phyloP scores from a whole-genome alignment of 805 yeast species.

The Wickerhamiella shivajii region DNA sequence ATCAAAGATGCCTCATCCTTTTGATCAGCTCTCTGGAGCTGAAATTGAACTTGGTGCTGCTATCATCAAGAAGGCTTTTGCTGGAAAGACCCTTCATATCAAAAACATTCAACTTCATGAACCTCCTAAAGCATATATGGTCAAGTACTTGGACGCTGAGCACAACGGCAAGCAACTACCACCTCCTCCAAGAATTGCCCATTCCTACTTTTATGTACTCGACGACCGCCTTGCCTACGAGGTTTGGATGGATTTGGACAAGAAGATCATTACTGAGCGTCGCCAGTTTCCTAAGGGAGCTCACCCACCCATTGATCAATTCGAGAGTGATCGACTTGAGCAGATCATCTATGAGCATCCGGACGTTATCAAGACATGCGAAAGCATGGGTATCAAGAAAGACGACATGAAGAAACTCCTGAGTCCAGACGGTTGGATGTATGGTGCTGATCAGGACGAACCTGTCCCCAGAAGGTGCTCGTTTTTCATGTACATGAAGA shows the following conservation, averaged over 20 bases:
- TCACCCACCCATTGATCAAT: constrained; percentile 60
- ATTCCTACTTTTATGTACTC: constrained; percentile 50
- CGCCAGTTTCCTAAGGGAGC: constrained; percentile 43
- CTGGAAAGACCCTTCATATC: constrained; percentile 22
- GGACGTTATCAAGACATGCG: constrained; percentile 77
- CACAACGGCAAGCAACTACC: constrained; percentile 32
- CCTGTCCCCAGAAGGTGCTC: constrained; percentile 33
- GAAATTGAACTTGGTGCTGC: constrained; percentile 21
- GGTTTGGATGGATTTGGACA: constrained; percentile 53
- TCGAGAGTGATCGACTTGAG: constrained; percentile 18
- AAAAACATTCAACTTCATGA: constrained; percentile 30
- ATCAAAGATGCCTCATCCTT: constrained; percentile 20
- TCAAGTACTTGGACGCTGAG: constrained; percentile 53
- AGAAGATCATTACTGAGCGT: constrained; percentile 46
- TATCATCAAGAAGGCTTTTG: constrained; percentile 18
- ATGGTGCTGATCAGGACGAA: constrained; percentile 55
- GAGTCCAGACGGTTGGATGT: constrained; percentile 43
- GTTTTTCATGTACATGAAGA: constrained; percentile 63
- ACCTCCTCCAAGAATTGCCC: constrained; percentile 55
- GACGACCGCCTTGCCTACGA: constrained; percentile 40
- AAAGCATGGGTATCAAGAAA: constrained; percentile 48
- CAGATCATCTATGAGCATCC: constrained; percentile 47
- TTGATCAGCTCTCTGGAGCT: constrained; percentile 23
- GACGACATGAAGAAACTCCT: constrained; percentile 13
- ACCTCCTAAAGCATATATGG: constrained; percentile 66